Evolutionary conservation across 116 monocot genomes (phyloP).

Genomic region (Zostera marina): DNA sequence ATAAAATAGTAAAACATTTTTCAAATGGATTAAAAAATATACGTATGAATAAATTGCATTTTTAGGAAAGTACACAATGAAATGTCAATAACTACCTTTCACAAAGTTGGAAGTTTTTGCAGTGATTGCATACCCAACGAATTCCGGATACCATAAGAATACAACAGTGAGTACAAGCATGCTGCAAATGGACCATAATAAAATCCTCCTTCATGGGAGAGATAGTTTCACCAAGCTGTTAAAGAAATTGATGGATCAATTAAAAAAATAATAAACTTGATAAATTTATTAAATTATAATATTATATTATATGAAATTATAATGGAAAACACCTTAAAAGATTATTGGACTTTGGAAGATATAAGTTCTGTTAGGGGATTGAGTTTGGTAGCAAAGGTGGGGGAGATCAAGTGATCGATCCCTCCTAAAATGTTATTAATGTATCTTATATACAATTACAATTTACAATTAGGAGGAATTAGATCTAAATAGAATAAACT

Average conservation of each 20-base stretch:
- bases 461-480: too few relatives aligned
- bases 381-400: too few relatives aligned
- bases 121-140: constrained; percentile 77
- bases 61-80: background rate
- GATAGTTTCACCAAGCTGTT: constrained; percentile 87
- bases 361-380: too few relatives aligned
- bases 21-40: background rate
- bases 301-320: background rate
- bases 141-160: constrained; percentile 69
- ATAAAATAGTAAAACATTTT: background rate
- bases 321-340: background rate
- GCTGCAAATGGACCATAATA: constrained; percentile 94
- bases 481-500: too few relatives aligned
- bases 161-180: constrained; percentile 78
- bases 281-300: too few relatives aligned
- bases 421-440: too few relatives aligned
- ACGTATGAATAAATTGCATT: background rate
- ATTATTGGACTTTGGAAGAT: too few relatives aligned
- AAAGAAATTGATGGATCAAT: background rate
- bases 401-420: too few relatives aligned
- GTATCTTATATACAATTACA: too few relatives aligned
- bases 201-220: constrained; percentile 88
- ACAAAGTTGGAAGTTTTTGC: constrained; percentile 86
- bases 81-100: constrained; percentile 37
- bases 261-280: too few relatives aligned